phyloP scores from a whole-genome alignment of 257 asterid species.

The Capsicum rhomboideum region DNA sequence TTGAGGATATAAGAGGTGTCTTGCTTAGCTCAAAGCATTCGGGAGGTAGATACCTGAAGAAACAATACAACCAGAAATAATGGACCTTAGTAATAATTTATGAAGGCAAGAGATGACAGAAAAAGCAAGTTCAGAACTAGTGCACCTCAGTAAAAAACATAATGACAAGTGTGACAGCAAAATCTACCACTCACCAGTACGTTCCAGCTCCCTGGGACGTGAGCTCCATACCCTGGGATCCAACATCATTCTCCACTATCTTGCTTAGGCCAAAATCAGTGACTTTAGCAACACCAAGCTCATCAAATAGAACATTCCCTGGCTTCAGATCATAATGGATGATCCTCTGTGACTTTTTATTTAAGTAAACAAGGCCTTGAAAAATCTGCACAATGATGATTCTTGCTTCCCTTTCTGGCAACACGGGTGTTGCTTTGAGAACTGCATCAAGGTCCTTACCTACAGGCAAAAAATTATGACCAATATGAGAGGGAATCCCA shows the following conservation, averaged over 20 bases:
- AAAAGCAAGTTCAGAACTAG: background rate
- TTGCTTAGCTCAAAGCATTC: conserved; percentile 97
- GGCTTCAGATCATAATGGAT: conserved; percentile 99
- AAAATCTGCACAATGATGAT: conserved; percentile 85
- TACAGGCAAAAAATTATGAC: conserved; percentile 14
- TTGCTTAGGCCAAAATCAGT: conserved; percentile 99
- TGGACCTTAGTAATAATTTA: background rate
- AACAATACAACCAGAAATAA: background rate
- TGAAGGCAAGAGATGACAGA: background rate
- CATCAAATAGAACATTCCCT: conserved; percentile 95
- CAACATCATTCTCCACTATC: conserved; percentile 96
- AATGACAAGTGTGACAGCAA: background rate
- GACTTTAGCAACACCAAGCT: conserved; percentile 76
- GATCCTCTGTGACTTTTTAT: conserved; percentile 83
- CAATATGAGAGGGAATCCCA: background rate
- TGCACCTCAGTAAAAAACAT: background rate
- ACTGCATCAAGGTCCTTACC: conserved; percentile 99
- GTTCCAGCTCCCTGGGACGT: conserved; percentile 99
- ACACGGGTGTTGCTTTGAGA: conserved; percentile 73
- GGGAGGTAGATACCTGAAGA: conserved; percentile 91
- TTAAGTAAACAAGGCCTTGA: conserved; percentile 91
- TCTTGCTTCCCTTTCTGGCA: conserved; percentile 93
- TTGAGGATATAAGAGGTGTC: conserved; percentile 94
- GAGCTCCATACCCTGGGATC: conserved; percentile 99
- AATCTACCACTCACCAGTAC: conserved; percentile 64